Conservation (phyloP, 1,139 yeast genomes). For the Taphrina betulina region DNA sequence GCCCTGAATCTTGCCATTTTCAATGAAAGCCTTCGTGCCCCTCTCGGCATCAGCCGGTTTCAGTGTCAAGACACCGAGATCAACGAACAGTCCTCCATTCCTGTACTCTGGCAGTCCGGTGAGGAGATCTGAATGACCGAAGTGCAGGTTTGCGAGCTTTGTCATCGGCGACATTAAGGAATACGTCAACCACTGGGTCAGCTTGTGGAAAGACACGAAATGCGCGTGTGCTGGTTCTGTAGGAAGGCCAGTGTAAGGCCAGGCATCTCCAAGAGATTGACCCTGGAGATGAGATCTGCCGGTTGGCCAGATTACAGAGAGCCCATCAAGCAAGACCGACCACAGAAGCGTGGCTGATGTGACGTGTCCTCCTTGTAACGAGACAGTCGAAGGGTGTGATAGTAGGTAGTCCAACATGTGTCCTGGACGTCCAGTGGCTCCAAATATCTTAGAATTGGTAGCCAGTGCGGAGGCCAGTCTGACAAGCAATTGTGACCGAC, state of each 20-base stretch:
- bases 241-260: conserved; percentile 50
- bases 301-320: conserved; percentile 58
- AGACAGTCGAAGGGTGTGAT: conserved; percentile 36
- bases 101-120: conserved; percentile 66
- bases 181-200: conserved; percentile 64
- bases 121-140: conserved; percentile 50
- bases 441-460: conserved; percentile 48
- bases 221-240: conserved; percentile 41
- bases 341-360: conserved; percentile 49
- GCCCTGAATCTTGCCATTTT: conserved; percentile 35
- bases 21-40: conserved; percentile 46
- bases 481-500: conserved; percentile 51
- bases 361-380: conserved; percentile 21
- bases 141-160: conserved; percentile 47
- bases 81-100: conserved; percentile 61
- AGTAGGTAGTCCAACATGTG: conserved; percentile 51
- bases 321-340: conserved; percentile 55
- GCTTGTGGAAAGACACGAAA: conserved; percentile 60
- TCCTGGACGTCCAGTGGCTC: conserved; percentile 55
- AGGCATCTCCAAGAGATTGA: conserved; percentile 57
- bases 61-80: conserved; percentile 52
- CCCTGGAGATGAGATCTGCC: conserved; percentile 52
- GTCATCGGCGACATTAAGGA: conserved; percentile 56
- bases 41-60: conserved; percentile 46
- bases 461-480: conserved; percentile 51